Percentiles rank a stretch among this genome's conserved stretches.
Evolutionary conservation across 129 eudicot genomes (phyloP).

Genomic region (Dittrichia graveolens): DNA sequence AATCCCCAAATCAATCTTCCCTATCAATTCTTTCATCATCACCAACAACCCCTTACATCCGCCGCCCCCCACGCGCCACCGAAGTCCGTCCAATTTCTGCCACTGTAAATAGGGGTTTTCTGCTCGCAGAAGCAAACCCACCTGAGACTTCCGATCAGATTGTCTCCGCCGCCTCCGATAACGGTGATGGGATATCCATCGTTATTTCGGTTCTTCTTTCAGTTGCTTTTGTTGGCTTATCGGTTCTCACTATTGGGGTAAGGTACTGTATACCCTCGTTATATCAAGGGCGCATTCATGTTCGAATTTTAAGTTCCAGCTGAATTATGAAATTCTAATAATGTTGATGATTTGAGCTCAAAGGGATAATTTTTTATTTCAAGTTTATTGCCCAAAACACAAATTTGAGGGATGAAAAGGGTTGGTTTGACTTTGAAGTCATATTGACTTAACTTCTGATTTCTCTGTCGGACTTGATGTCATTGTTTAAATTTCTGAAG

Average conservation of each 20-base stretch:
- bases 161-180: conserved; percentile 33
- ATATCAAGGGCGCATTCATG: neutral
- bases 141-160: conserved; percentile 42
- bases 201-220: conserved; percentile 57
- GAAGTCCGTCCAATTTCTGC: conserved; percentile 39
- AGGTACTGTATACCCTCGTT: conserved; percentile 23
- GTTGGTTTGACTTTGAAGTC: conserved; percentile 17
- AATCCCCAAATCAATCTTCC: conserved; percentile 25
- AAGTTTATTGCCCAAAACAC: neutral
- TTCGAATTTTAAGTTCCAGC: neutral
- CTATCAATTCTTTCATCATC: conserved; percentile 10
- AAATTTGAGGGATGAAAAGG: neutral
- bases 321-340: neutral
- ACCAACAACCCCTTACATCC: conserved; percentile 21
- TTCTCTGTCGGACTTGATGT: too few species aligned
- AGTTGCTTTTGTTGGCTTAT: conserved; percentile 64
- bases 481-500: too few species aligned
- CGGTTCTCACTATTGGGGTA: conserved; percentile 88
- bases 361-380: neutral
- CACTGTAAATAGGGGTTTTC: conserved; percentile 11
- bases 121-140: conserved; percentile 52
- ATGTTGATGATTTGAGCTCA: conserved; percentile 12
- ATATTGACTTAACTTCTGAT: too few species aligned
- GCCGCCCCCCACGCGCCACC: conserved; percentile 31
- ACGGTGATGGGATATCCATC: conserved; percentile 39